Base-by-base conservation (phyloP, 2,329 filamentous ascomycete species). In the Curvularia sp. region DNA sequence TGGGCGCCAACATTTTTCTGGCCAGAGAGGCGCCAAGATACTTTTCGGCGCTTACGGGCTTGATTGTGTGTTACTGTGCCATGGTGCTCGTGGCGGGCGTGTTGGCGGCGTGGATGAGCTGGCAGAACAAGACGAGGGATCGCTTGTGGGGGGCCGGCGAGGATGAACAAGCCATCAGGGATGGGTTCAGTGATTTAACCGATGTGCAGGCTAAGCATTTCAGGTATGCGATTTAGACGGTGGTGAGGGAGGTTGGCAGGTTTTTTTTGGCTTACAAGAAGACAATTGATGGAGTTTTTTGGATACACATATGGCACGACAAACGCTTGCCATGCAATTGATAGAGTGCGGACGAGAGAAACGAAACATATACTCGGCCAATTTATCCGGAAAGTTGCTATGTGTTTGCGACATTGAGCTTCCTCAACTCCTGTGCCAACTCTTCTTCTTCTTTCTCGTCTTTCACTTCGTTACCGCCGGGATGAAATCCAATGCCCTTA, bases 1-100 rank as follows among this genome's bases (percentile, higher is more conserved):
- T 77, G 0, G 82, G 81, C 0, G 80, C 81, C 1, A 80, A 82
- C 41, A 77, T 82, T 27, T 82, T 82, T 70, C 78, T 81, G 52
- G 72, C 79, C 0, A 66, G 67, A 2, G 80, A 82, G 63, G 73
- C 72, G 7, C 80, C 80, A 1, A 71, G 80, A 5, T 82, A 82
- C 42, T 77, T 75, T 39, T 80, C 79, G 3, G 80, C 80, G 1
- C 61, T 82, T n/a, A 75, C 75, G 1, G 80, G 77, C 0, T 62
- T 82, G 18, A 72, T 80, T 18, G 70, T 75, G 28, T 81, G 78
- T 54, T 82, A 82, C 60, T 78, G 77, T 3, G 79, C 74, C 0
- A 78, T 81, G 38, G 73, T 81, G 39, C 68, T 76, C 0, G 59
- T 80, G 21, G 68, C 55, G 0, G 36, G 68, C 2, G 60, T 68